Base-by-base conservation (phyloP, 306 rosid genomes). In the Herpetospermum pedunculosum region DNA sequence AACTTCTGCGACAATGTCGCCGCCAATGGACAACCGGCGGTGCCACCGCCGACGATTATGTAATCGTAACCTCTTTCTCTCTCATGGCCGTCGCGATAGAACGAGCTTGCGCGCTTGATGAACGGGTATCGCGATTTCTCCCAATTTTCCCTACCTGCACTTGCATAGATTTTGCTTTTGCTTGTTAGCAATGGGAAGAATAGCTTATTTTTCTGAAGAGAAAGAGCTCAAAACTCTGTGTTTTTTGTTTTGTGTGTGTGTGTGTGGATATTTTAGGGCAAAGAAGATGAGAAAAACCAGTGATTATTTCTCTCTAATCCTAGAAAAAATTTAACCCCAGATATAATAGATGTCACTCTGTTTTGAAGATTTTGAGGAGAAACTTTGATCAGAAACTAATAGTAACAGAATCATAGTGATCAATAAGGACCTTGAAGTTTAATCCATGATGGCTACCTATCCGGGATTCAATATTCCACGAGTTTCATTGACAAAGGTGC, bases 21-120 rank as follows among this genome's bases (percentile, higher is more conserved):
- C 13, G 96, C 99, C 80, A 94, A 57, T 40, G 99, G 99, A 50
- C 99, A 94, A 15, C 99, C 99, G 21, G 97, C 92, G 8, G 97
- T 88, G 40, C 99, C 99, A 4, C 99, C 99, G 30, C 99, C 99
- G 14, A 94, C 87, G 26, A 94, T 77, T 74, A 94, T 94, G 82
- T 94, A 94, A 59, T 94, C 99, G 76, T 83, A 94, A 0, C 10
- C 91, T 38, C 78, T 77, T 58, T 54, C 75, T 34, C 82, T 80
- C 60, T 49, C 78, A n/a, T 37, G 71, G 14, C 81, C 44, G 47
- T 80, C 80, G 4, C 88, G 78, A 55, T 91, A 71, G 72, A 94
- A 94, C 53, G 89, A 75, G 78, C 99, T 91, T 50, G 99, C 99
- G 10, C 53, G 78, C 75, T 49, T 88, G 19, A 91, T 86, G 76